Evolutionary conservation across 352 stramenopile genomes (phyloP).

Genomic region (Lagenidium giganteum): DNA sequence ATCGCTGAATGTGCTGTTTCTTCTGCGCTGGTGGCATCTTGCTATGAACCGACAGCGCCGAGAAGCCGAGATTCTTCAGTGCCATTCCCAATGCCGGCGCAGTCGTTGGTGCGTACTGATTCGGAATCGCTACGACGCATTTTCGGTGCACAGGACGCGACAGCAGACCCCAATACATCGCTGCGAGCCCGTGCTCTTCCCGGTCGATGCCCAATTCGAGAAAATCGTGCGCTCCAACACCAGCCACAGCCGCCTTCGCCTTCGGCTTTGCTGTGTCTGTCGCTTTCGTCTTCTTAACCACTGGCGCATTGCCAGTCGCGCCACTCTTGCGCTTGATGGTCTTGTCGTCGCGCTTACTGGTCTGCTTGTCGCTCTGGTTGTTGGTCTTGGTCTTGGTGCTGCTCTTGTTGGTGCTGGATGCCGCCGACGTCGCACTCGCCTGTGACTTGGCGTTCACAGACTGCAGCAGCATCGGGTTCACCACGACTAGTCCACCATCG

Average conservation of each 20-base stretch:
- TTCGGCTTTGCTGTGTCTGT: conserved; percentile 1
- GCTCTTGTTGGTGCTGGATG: not conserved
- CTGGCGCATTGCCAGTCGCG: not conserved
- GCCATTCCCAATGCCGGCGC: conserved; percentile 32
- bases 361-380: conserved; percentile 1
- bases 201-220: not conserved
- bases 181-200: conserved; percentile 32
- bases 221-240: too few relatives aligned
- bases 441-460: conserved; percentile 15
- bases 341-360: not conserved
- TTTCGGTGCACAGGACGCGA: conserved; percentile 28
- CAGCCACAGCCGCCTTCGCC: conserved; percentile 9
- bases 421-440: not conserved
- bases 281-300: not conserved
- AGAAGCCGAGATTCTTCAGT: conserved; percentile 51
- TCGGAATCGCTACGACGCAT: conserved; percentile 48
- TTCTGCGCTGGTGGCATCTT: conserved; percentile 62
- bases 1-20: conserved; percentile 43
- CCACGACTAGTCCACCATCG: conserved; percentile 40
- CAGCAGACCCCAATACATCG: conserved; percentile 57
- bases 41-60: conserved; percentile 55
- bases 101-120: conserved; percentile 13
- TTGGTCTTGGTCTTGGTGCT: not conserved
- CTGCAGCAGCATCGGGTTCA: conserved; percentile 35
- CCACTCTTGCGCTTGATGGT: conserved; percentile 14